Base-by-base conservation (phyloP, 2,329 filamentous ascomycete genomes). In the Proliferodiscus dingleyae region DNA sequence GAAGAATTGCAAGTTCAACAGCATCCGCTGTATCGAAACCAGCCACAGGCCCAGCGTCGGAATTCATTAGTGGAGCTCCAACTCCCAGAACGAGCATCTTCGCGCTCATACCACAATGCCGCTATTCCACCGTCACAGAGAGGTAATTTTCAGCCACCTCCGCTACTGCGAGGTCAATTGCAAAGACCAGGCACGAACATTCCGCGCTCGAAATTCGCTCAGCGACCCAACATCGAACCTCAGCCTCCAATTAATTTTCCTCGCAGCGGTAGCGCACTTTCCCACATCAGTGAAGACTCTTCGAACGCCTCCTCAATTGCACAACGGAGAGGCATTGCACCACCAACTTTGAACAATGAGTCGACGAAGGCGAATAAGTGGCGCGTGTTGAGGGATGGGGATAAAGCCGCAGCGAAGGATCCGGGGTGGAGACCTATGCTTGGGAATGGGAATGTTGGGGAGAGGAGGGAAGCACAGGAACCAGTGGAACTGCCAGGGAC, bases 321-420 rank as follows among this genome's bases (percentile, higher is more conserved):
- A 13, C 36, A 43, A 32, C n/a, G 41, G 5, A 30, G 30, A 11
- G 37, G 37, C 19, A 26, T 42, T 22, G 38, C 41, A 62, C 64
- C 15, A 49, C 55, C 10, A 56, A 66, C 29, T 67, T 67, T 37
- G 68, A 79, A 57, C 68, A 76, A 4, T 59, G 78, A 16, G 75
- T 76, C 5, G 50, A 46, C 60, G 56, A 50, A 19, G 38, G 49
- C 32, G 19, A 38, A 36, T 18, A 54, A 54, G 37, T 60, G 56
- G 58, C 47, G 58, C 8, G 55, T 63, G 1, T 40, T 61, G 18
- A 53, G 53, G 19, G 43, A 46, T 3, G 50, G 50, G 9, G 56
- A 60, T 7, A 53, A 56, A 18, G 48, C 53, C 11, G 33, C 45
- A 1, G 58, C 60, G 15, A 58, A 58, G 47, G 54, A 45, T 32